A percentile compares a stretch with the other conserved stretches of the same genome.
These are phyloP conservation scores for Fusarium musae DNA, from an alignment of 2,329 filamentous ascomycete species.

Conservation along the genomic window DNA sequence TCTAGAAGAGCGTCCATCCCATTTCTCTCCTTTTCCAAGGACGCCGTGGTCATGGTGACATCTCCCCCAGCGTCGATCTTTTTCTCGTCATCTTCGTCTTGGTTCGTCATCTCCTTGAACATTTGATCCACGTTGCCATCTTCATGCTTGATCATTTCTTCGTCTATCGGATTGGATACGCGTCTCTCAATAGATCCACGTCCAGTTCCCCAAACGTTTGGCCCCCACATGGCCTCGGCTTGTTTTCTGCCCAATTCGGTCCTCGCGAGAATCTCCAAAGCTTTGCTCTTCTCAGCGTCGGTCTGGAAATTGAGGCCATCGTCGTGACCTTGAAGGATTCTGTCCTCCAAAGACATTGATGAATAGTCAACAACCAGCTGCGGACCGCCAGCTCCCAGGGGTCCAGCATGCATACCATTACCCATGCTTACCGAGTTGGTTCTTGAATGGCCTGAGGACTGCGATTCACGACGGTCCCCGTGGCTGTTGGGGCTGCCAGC, in stretches of 20 bases:
- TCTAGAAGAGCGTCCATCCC: slow-evolving; percentile 59
- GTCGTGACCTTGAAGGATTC: slow-evolving; percentile 60
- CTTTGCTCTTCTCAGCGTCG: slow-evolving; percentile 60
- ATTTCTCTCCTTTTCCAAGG: slow-evolving; percentile 58
- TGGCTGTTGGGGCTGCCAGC: slow-evolving; percentile 40
- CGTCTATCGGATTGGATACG: slow-evolving; percentile 43
- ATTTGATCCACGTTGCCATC: slow-evolving; percentile 64
- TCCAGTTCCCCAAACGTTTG: slow-evolving; percentile 57
- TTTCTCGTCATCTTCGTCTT: slow-evolving; percentile 59
- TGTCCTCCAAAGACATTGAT: slow-evolving; percentile 60
- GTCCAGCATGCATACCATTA: slow-evolving; percentile 54
- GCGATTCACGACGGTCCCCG: slow-evolving; percentile 42
- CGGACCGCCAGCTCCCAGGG: slow-evolving; percentile 56
- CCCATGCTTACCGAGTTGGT: slow-evolving; percentile 56
- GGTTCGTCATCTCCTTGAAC: slow-evolving; percentile 66
- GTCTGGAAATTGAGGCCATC: slow-evolving; percentile 58
- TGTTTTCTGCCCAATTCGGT: slow-evolving; percentile 62
- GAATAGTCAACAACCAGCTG: slow-evolving; percentile 55
- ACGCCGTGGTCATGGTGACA: slow-evolving; percentile 54
- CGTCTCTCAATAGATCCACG: slow-evolving; percentile 46
- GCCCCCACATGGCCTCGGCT: slow-evolving; percentile 63
- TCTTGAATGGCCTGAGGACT: slow-evolving; percentile 45
- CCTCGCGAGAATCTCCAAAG: slow-evolving; percentile 63
- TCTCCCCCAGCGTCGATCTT: slow-evolving; percentile 48
- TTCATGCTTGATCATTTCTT: slow-evolving; percentile 51